These are phyloP conservation scores for Kwoniella europaea DNA, from an alignment of 768 basidiomycete genomes.

Conservation along the genomic window DNA sequence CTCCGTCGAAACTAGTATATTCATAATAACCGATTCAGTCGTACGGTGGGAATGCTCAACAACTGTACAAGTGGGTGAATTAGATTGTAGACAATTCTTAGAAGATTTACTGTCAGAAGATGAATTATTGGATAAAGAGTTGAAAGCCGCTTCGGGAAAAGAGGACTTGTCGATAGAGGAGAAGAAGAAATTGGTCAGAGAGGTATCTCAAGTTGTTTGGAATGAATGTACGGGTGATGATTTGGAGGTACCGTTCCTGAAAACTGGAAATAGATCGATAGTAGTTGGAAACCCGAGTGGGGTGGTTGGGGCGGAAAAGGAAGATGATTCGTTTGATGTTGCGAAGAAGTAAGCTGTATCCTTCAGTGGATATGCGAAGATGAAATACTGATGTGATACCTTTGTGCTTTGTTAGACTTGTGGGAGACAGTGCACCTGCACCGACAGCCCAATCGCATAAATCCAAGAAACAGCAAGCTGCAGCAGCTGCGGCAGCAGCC, in stretches of 20 bases:
- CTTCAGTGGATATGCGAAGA: constrained; percentile 13
- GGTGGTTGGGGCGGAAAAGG: constrained; percentile 37
- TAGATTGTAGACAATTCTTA: constrained; percentile 43
- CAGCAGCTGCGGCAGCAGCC: constrained; percentile 43
- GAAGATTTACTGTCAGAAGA: constrained; percentile 39
- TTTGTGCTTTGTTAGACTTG: constrained; percentile 30
- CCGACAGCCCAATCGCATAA: constrained; percentile 41
- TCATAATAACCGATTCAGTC: constrained; percentile 46
- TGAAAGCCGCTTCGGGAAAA: constrained; percentile 17
- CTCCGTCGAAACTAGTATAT: constrained; percentile 27
- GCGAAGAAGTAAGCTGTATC: constrained; percentile 50
- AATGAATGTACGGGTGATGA: constrained; percentile 48
- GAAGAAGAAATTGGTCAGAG: constrained; percentile 34
- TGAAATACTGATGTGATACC: background rate
- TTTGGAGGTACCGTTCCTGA: constrained; percentile 34
- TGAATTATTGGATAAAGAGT: constrained; percentile 29
- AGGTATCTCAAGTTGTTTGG: constrained; percentile 42
- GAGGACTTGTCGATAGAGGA: constrained; percentile 18
- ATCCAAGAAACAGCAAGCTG: constrained; percentile 43
- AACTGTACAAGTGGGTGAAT: constrained; percentile 42
- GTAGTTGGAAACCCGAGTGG: constrained; percentile 11
- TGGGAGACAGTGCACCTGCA: constrained; percentile 40
- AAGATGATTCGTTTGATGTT: constrained; percentile 52
- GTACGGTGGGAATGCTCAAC: constrained; percentile 48
- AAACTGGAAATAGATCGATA: constrained; percentile 19